Evolutionary conservation across 2,329 filamentous ascomycete species (phyloP).

Genomic region (Ophiostoma ips): DNA sequence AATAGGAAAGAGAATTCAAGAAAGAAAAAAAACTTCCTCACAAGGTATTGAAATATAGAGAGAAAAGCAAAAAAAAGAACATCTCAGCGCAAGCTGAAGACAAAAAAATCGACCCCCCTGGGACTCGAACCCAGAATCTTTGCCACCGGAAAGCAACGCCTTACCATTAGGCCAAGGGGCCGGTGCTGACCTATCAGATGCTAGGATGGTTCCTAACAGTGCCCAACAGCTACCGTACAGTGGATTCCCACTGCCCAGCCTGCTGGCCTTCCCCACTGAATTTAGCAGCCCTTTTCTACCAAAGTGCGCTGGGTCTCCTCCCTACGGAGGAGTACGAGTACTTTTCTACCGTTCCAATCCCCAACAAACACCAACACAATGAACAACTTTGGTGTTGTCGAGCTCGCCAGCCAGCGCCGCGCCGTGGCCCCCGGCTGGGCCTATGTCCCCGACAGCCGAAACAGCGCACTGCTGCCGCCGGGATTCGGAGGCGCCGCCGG

Average conservation of each 20-base stretch:
- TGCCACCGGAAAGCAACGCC: constrained; percentile 3
- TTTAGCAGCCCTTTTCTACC: too few relatives aligned
- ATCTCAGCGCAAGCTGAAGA: too few relatives aligned
- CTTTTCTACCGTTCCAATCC: too few relatives aligned
- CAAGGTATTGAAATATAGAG: background rate
- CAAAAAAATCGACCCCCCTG: constrained; percentile 2
- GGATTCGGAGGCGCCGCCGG: constrained; percentile 26
- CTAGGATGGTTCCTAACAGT: background rate
- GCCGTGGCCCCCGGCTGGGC: constrained; percentile 76
- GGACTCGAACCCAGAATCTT: constrained; percentile 4
- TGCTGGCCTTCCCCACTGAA: background rate
- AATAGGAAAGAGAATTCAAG: background rate
- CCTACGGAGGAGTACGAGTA: background rate
- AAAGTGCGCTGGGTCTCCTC: too few relatives aligned
- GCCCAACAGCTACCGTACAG: background rate
- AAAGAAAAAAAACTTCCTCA: background rate
- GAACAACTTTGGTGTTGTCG: constrained; percentile 66
- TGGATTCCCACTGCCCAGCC: too few relatives aligned
- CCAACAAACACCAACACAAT: constrained; percentile 22
- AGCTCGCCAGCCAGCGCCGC: constrained; percentile 58
- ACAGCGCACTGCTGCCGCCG: constrained; percentile 21
- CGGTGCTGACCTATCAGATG: background rate
- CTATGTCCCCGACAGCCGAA: constrained; percentile 60
- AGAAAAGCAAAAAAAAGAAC: background rate
- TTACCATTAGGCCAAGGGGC: constrained; percentile 4